Evolutionary conservation across 1,139 yeast genomes (phyloP), one percentile per base, ranked within the genome.

Genomic region (Scheffersomyces lignicola): DNA sequence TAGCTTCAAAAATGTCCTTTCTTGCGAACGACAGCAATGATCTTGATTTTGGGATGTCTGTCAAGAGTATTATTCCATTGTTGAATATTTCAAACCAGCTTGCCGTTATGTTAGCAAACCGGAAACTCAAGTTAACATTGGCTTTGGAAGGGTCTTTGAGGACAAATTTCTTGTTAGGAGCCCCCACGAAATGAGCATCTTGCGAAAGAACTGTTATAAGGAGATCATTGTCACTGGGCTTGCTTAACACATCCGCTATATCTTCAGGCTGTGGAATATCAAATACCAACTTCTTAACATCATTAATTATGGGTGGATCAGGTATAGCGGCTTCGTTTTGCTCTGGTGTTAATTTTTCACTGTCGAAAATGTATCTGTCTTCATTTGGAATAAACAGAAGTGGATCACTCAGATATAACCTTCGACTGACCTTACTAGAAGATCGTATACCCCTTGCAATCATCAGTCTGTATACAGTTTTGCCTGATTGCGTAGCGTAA

Each of bases 281-380:
- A 34, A 54, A 52, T 39, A 60, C 58, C 28, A 53, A 43, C 39
- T 54, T 59, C 4, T 43, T 40, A 1, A 50, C 33, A 12, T 44
- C 24, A 2, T 43, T 40, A 18, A 48, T 33, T 3, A 16, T 34
- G n/a, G 65, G 65, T 40, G 48, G 53, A 16, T 51, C 38, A 2
- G 73, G 75, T 8, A 69, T 60, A 8, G 70, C 66, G 3, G 60
- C 64, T 13, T 39, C 45, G 36, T 62, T 58, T 32, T 65, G 56
- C 37, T 56, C 62, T 2, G 56, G 49, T 3, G 65, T 52, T 30
- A 62, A 43, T 32, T 49, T 57, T 39, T 64, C 70, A 29, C 58
- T 51, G 18, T 65, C 69, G 40, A 62, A 61, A n/a, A 52, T 38
- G 38, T 56, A 58, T 18, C 44, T 45, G 7, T 56, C 51, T 21